A percentile compares a stretch with the other conserved stretches of the same genome.
Conservation (phyloP, 1,284 basidiomycete genomes). For the Schizophyllum commune region DNA sequence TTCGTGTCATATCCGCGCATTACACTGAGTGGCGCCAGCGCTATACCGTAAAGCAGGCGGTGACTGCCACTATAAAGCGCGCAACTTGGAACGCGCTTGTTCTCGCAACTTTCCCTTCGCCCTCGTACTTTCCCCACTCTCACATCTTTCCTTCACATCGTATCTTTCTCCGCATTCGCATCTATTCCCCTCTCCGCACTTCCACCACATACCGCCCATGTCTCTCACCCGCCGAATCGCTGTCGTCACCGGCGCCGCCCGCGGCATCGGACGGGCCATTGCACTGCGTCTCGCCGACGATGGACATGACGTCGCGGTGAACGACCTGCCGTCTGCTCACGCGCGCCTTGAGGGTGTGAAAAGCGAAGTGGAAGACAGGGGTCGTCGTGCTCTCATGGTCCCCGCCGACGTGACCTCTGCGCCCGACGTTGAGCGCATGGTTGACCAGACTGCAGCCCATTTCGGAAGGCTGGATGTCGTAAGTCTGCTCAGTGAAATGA, state of each 20-base stretch:
- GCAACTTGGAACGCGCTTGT: no score
- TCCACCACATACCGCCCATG: not conserved
- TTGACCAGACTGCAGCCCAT: constrained; percentile 21
- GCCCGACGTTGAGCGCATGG: constrained; percentile 26
- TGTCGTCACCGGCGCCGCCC: constrained; percentile 29
- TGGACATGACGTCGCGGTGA: constrained; percentile 31
- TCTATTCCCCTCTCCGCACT: no score
- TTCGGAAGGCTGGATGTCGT: constrained; percentile 27
- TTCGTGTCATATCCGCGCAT: no score
- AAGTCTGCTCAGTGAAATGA: constrained; percentile 1
- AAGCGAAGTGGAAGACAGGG: constrained; percentile 22
- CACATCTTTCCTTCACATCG: no score
- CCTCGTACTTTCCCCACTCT: no score
- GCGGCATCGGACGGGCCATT: constrained; percentile 34
- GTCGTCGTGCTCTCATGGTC: constrained; percentile 20
- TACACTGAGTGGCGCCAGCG: no score
- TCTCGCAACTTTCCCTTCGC: no score
- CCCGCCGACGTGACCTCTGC: constrained; percentile 28
- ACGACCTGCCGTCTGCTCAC: constrained; percentile 25
- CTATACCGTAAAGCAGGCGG: no score
- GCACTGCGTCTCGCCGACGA: constrained; percentile 33
- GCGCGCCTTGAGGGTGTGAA: constrained; percentile 20
- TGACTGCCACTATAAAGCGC: no score
- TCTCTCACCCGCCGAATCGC: constrained; percentile 13
- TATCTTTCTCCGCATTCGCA: no score